phyloP scores from a whole-genome alignment of 1,139 yeast genomes.

The Yamadazyma membranifaciens region DNA sequence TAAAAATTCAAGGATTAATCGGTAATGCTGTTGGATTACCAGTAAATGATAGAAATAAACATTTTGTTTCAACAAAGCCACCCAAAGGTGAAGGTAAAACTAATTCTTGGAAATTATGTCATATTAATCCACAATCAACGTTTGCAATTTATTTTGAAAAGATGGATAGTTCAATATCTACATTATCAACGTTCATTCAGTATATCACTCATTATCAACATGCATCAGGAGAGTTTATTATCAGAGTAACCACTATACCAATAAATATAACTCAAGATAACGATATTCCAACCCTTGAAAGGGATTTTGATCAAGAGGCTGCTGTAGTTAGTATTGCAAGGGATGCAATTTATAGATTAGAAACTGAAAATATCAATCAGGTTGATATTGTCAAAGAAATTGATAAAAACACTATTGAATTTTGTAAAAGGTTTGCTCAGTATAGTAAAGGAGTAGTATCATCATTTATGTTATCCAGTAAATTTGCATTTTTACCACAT shows the following conservation, averaged over 20 bases:
- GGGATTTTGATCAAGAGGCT: constrained; percentile 67
- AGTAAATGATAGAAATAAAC: constrained; percentile 25
- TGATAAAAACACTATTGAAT: constrained; percentile 78
- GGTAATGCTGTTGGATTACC: constrained; percentile 56
- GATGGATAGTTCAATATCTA: constrained; percentile 30
- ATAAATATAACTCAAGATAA: constrained; percentile 43
- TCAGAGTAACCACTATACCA: constrained; percentile 53
- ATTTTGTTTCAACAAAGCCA: constrained; percentile 25
- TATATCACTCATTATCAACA: constrained; percentile 75
- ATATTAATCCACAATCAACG: constrained; percentile 54
- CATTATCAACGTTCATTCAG: constrained; percentile 50
- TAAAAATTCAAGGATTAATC: constrained; percentile 55
- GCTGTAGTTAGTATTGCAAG: constrained; percentile 64
- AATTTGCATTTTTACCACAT: constrained; percentile 77
- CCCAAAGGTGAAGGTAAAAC: constrained; percentile 53
- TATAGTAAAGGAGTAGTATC: constrained; percentile 73
- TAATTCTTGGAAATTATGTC: constrained; percentile 61
- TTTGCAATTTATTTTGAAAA: constrained; percentile 59
- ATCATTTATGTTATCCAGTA: constrained; percentile 75
- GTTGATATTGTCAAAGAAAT: constrained; percentile 80
- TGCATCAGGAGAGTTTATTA: constrained; percentile 43
- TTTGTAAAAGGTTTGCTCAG: constrained; percentile 87
- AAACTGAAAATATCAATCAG: constrained; percentile 53
- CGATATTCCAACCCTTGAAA: constrained; percentile 36
- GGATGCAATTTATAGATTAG: constrained; percentile 47